phyloP scores from a whole-genome alignment of 2,329 filamentous ascomycete species.

The Claviceps paspali region DNA sequence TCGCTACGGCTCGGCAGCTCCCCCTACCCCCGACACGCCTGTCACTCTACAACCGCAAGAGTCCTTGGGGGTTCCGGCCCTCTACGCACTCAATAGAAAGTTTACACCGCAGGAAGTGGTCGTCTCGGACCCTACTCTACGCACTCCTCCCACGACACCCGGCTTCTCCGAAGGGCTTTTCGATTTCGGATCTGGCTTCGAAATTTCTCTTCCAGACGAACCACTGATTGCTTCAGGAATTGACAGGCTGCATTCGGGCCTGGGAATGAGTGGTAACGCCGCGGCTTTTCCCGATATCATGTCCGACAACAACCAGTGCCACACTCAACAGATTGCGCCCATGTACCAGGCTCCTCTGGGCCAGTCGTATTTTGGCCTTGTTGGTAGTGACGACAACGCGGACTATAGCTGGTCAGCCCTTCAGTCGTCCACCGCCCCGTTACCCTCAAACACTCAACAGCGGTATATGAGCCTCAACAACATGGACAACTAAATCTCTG shows the following conservation, averaged over 20 bases:
- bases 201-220: slow-evolving; percentile 29
- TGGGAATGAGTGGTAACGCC: slow-evolving; percentile 28
- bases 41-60: slow-evolving; percentile 22
- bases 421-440: slow-evolving; percentile 19
- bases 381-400: slow-evolving; percentile 18
- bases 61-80: slow-evolving; percentile 23
- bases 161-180: slow-evolving; percentile 28
- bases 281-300: slow-evolving; percentile 29
- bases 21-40: slow-evolving; percentile 35
- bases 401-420: slow-evolving; percentile 39
- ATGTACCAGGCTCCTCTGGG: slow-evolving; percentile 20
- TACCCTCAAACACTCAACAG: slow-evolving; percentile 14
- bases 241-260: slow-evolving; percentile 28
- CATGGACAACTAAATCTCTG: slow-evolving; percentile 2
- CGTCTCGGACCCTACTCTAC: slow-evolving; percentile 29
- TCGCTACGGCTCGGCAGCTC: slow-evolving; percentile 26
- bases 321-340: slow-evolving; percentile 20
- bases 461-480: slow-evolving; percentile 11
- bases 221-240: slow-evolving; percentile 32
- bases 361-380: slow-evolving; percentile 23
- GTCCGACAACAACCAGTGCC: slow-evolving; percentile 19
- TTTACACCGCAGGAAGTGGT: slow-evolving; percentile 14
- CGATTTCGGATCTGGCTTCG: slow-evolving; percentile 23
- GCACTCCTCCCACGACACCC: slow-evolving; percentile 39
- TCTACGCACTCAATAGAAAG: slow-evolving; percentile 17